Evolutionary conservation across 2,329 filamentous ascomycete species (phyloP).

Genomic region (Polychaeton citri): DNA sequence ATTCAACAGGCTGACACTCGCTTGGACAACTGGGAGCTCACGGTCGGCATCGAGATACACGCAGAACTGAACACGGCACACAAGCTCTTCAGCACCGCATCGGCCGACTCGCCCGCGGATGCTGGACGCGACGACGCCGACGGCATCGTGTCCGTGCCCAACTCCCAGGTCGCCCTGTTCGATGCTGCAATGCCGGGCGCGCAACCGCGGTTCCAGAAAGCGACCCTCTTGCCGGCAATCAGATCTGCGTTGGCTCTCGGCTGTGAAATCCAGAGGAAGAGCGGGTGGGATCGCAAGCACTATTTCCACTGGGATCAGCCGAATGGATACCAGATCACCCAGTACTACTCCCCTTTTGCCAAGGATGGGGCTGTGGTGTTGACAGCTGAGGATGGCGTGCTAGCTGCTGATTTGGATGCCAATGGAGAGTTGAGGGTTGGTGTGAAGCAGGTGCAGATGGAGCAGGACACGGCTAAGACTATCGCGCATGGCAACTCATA

Average conservation of each 20-base stretch:
- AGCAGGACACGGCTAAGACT: constrained; percentile 96
- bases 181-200: constrained; percentile 81
- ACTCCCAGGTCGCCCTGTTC: constrained; percentile 78
- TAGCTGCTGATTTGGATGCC: constrained; percentile 51
- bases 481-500: constrained; percentile 62
- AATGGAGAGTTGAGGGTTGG: constrained; percentile 59
- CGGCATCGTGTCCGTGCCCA: constrained; percentile 38
- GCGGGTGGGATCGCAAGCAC: constrained; percentile 89
- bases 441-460: constrained; percentile 91
- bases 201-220: constrained; percentile 72
- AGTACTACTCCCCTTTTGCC: constrained; percentile 69
- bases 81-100: constrained; percentile 72
- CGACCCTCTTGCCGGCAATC: constrained; percentile 75
- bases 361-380: constrained; percentile 61
- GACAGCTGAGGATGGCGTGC: constrained; percentile 62
- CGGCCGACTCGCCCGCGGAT: constrained; percentile 19
- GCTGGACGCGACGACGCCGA: neutral
- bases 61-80: constrained; percentile 79
- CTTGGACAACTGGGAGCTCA: constrained; percentile 67
- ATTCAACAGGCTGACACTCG: constrained; percentile 8
- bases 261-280: constrained; percentile 63
- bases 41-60: constrained; percentile 93
- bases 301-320: constrained; percentile 99
- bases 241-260: constrained; percentile 74
- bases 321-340: constrained; percentile 91